phyloP scores from a whole-genome alignment of 2,329 filamentous ascomycete species.

The Fusarium albosuccineum region DNA sequence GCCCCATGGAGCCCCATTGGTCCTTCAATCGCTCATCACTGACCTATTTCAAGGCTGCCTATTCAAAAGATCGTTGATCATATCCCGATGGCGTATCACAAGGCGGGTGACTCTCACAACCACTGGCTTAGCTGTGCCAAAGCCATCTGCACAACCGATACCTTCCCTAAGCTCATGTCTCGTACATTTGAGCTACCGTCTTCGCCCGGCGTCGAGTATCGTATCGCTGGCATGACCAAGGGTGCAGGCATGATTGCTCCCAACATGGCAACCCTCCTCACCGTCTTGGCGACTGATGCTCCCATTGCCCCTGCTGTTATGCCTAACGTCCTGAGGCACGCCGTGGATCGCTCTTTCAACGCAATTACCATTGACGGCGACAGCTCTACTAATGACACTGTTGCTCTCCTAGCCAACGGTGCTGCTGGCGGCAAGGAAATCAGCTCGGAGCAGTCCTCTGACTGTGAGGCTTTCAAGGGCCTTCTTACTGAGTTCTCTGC shows the following conservation, averaged over 20 bases:
- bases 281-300: conserved; percentile 91
- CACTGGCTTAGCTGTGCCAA: conserved; percentile 89
- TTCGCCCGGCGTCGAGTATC: conserved; percentile 80
- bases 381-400: conserved; percentile 96
- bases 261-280: conserved; percentile 97
- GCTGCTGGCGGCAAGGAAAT: conserved; percentile 82
- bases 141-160: conserved; percentile 98
- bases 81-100: conserved; percentile 80
- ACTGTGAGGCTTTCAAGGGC: conserved; percentile 78
- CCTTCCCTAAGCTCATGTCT: conserved; percentile 95
- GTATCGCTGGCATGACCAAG: conserved; percentile 95
- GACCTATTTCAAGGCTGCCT: conserved; percentile 71
- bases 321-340: conserved; percentile 76
- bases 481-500: conserved; percentile 83
- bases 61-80: conserved; percentile 89
- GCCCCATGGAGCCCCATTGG: conserved; percentile 9
- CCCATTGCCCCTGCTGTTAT: conserved; percentile 79
- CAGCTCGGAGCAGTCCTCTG: conserved; percentile 64
- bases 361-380: conserved; percentile 97
- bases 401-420: conserved; percentile 95
- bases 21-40: conserved; percentile 18
- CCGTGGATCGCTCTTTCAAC: conserved; percentile 91
- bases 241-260: conserved; percentile 99
- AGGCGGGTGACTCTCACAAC: conserved; percentile 80
- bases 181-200: conserved; percentile 87